Conservation (phyloP, 331 rosid species). For the Pyracantha coccinea region DNA sequence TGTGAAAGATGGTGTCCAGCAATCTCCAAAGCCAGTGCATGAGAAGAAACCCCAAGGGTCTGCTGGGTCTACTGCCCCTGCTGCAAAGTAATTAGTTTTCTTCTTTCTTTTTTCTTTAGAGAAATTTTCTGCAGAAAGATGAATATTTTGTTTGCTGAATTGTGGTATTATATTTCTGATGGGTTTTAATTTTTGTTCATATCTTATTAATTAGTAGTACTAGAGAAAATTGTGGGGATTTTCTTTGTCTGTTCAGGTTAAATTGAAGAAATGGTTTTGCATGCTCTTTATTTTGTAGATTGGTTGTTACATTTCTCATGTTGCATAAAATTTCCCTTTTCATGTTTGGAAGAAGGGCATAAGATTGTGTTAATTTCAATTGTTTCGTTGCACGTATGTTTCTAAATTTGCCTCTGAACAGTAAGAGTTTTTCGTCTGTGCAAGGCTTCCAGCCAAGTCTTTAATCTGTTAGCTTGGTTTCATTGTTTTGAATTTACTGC, state of each 20-base stretch:
- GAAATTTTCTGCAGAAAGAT: neutral
- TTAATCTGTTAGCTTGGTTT: neutral
- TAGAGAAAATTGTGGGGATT: neutral
- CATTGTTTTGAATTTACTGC: slow-evolving; percentile 4
- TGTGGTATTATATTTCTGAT: neutral
- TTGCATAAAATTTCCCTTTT: neutral
- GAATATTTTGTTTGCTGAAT: neutral
- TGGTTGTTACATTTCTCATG: slow-evolving; percentile 1
- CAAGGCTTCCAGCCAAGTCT: neutral
- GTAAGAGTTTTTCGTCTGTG: neutral
- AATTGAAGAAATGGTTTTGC: neutral
- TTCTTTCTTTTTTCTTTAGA: neutral
- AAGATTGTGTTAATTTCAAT: neutral
- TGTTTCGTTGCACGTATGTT: neutral
- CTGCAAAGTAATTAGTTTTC: slow-evolving; percentile 49
- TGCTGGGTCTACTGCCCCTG: slow-evolving; percentile 33
- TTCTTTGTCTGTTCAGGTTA: neutral
- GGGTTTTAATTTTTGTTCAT: neutral
- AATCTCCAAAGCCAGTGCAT: slow-evolving; percentile 53
- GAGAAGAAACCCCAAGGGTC: slow-evolving; percentile 58
- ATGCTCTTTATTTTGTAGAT: neutral
- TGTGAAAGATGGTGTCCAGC: slow-evolving; percentile 44
- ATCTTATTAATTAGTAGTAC: no score
- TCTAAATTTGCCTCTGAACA: neutral
- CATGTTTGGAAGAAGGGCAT: slow-evolving; percentile 1